A percentile compares a stretch with the other conserved stretches of the same genome.
phyloP scores from a whole-genome alignment of 495 filamentous ascomycete species.

The Penicillium goetzii region DNA sequence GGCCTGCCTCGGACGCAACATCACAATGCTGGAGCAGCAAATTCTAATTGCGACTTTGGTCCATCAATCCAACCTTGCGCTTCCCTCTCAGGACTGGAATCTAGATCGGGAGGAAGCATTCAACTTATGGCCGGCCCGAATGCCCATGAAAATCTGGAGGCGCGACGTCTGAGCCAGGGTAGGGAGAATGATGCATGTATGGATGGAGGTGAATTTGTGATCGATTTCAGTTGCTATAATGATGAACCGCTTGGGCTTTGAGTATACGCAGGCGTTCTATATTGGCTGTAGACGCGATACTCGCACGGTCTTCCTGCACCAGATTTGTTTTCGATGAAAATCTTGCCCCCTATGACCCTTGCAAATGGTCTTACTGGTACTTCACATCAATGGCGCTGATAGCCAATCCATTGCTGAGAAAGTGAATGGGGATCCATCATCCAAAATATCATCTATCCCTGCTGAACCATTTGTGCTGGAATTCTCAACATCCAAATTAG shows the following conservation, averaged over 20 bases:
- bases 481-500: not conserved
- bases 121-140: not conserved
- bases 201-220: no score
- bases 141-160: not conserved
- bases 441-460: not conserved
- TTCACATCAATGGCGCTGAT: not conserved
- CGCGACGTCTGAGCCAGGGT: no score
- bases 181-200: no score
- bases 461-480: not conserved
- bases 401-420: not conserved
- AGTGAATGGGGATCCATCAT: not conserved
- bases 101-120: not conserved
- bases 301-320: no score
- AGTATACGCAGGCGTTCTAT: no score
- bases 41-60: conserved; percentile 1
- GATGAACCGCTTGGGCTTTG: no score
- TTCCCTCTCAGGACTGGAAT: not conserved
- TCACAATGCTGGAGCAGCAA: not conserved
- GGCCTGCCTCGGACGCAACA: conserved; percentile 1
- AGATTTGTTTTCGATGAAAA: no score
- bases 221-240: no score
- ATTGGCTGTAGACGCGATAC: no score
- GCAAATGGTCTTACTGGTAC: not conserved
- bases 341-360: no score
- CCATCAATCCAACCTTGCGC: not conserved